phyloP scores from a whole-genome alignment of 345 rosid genomes.

The Kandelia obovata region DNA sequence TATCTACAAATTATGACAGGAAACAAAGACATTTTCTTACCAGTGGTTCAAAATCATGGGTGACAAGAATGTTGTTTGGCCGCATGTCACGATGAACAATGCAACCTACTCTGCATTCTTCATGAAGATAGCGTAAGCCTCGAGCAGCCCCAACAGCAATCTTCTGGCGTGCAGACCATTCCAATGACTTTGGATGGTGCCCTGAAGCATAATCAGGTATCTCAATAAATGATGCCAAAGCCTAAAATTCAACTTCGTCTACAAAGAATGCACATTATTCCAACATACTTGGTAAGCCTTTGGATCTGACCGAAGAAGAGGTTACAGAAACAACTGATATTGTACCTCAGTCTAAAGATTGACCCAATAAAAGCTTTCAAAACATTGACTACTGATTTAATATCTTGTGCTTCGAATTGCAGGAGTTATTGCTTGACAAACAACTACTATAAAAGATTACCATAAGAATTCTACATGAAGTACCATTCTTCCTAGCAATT shows the following conservation, averaged over 20 bases:
- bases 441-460: too few relatives aligned
- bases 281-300: background rate
- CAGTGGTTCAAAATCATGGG: conserved; percentile 98
- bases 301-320: background rate
- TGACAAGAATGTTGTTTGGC: conserved; percentile 94
- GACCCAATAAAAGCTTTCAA: background rate
- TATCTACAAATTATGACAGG: background rate
- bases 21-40: conserved; percentile 33
- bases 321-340: background rate
- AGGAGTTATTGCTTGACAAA: too few relatives aligned
- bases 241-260: background rate
- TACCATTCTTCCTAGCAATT: background rate
- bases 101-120: conserved; percentile 99
- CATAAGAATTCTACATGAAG: background rate
- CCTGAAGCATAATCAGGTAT: conserved; percentile 43
- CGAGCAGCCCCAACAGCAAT: conserved; percentile 98
- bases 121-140: conserved; percentile 97
- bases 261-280: background rate
- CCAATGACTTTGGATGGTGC: conserved; percentile 53
- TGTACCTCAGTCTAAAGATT: background rate
- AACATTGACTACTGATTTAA: background rate
- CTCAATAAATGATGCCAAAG: conserved; percentile 7
- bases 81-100: conserved; percentile 99
- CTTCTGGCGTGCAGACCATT: conserved; percentile 93
- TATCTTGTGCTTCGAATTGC: too few relatives aligned